Base-by-base conservation (phyloP, 2,329 filamentous ascomycete genomes). In the Apiospora aurea region DNA sequence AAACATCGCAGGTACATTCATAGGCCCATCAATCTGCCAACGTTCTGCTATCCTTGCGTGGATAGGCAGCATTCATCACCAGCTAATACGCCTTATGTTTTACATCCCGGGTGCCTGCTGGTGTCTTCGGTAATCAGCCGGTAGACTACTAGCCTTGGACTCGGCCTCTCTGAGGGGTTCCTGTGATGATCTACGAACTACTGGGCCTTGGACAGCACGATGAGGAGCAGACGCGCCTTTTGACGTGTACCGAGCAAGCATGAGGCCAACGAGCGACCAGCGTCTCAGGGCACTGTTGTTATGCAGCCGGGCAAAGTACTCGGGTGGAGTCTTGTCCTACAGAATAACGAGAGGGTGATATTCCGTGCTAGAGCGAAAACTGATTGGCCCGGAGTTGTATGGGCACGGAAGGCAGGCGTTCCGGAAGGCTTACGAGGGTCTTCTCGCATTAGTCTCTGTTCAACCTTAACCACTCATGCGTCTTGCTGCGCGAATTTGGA, bases 351-450 rank as follows among this genome's bases (percentile, higher is more conserved):
- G 34, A 64, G 21, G 34, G 57, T 41, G 34, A 41, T 57, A 57
- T 57, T 34, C 53, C 53, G 53, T 57, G 18, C 53, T 34, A 57
- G 29, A 13, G 14, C 29, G 18, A n/a, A 64, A 38, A 64, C 14
- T n/a, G 57, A 41, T 64, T 64, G 57, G 57, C 26, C 18, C 18
- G 8, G 57, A 38, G 57, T 29, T 29, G 34, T 21, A 38, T 64
- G 57, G 57, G 57, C 57, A 41, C 57, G 57, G 57, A 64, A 64
- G 2, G 57, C 34, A n/a, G 3, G 34, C 18, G 10, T 64, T 41
- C 57, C 57, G 57, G 57, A 11, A 64, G 57, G 57, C 34, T 64
- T 64, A 41, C 57, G 34, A n/a, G 57, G 53, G 29, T 61, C 57
- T 64, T 64, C 18, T 18, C 34, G 34, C 57, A 64, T n/a, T 64